Conservation (phyloP, 1,284 basidiomycete species). For the Ceratobasidium sp. region DNA sequence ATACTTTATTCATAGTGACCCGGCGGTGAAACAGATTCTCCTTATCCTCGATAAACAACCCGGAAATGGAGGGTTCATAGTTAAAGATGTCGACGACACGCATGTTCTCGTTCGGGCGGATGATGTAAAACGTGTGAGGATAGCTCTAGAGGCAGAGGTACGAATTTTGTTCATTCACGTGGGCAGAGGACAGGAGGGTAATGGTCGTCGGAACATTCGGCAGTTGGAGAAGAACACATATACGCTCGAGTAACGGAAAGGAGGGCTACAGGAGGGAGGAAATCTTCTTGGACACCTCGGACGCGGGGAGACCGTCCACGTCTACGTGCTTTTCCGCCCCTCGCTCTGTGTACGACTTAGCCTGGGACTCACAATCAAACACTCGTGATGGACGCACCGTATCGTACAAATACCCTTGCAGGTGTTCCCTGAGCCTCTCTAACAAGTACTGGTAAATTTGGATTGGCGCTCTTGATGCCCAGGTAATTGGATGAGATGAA, state of each 20-base stretch:
- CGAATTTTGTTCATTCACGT: constrained; percentile 44
- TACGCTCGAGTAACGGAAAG: constrained; percentile 42
- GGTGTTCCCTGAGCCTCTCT: constrained; percentile 90
- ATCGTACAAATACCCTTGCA: constrained; percentile 87
- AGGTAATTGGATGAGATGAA: constrained; percentile 86
- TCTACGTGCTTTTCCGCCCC: constrained; percentile 82
- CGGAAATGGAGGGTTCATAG: constrained; percentile 65
- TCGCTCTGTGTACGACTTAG: constrained; percentile 58
- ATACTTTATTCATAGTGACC: constrained; percentile 64
- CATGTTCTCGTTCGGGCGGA: constrained; percentile 85
- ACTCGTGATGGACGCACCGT: constrained; percentile 68
- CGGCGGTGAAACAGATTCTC: constrained; percentile 89
- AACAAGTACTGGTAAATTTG: constrained; percentile 87
- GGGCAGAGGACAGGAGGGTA: background rate
- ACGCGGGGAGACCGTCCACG: constrained; percentile 75
- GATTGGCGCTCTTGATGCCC: constrained; percentile 85
- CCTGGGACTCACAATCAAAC: background rate
- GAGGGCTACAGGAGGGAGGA: constrained; percentile 59
- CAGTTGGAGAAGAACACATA: constrained; percentile 48
- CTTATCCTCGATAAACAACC: constrained; percentile 79
- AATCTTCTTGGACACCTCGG: constrained; percentile 75
- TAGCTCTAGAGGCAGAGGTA: constrained; percentile 80
- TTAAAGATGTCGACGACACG: constrained; percentile 86
- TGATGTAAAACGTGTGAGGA: constrained; percentile 73
- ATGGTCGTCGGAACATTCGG: background rate